Percentiles rank a stretch among this genome's conserved stretches.
Evolutionary conservation across 176 grass and related monocot species (phyloP).

Genomic region (Thinopyrum elongatum): DNA sequence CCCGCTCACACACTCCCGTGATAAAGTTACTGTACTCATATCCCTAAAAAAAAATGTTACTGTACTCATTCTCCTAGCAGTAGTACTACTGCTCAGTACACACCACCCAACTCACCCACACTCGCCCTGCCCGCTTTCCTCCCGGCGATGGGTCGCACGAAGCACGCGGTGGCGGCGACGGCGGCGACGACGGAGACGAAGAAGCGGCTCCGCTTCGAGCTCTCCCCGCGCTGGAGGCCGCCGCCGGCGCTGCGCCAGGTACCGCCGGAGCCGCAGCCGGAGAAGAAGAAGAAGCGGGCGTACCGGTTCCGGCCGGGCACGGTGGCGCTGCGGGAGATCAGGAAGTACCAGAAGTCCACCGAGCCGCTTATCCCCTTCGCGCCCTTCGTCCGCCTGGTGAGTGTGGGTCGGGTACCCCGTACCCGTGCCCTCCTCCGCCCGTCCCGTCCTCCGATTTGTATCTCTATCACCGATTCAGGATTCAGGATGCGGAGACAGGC

Average conservation of each 20-base stretch:
- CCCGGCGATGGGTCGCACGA: constrained; percentile 42
- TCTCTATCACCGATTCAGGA: background rate
- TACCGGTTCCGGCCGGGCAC: constrained; percentile 44
- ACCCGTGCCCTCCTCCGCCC: background rate
- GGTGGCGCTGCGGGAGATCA: constrained; percentile 69
- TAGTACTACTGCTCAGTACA: too few relatives aligned
- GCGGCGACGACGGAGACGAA: background rate
- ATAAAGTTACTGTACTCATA: too few relatives aligned
- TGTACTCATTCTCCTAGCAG: too few relatives aligned
- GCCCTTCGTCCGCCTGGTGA: constrained; percentile 54
- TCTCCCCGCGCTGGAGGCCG: background rate
- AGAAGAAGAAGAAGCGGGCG: background rate
- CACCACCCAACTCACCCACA: background rate
- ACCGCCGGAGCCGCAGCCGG: background rate
- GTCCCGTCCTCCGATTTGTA: background rate
- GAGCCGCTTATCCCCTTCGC: constrained; percentile 48
- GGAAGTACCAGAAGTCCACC: constrained; percentile 51
- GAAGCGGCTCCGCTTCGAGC: constrained; percentile 14
- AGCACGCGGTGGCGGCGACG: constrained; percentile 19
- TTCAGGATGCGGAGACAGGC: background rate
- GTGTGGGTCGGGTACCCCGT: too few relatives aligned
- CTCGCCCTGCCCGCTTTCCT: background rate
- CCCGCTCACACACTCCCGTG: too few relatives aligned
- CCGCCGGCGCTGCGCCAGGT: background rate
- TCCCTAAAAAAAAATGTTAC: too few relatives aligned